phyloP scores from a whole-genome alignment of 148 eudicot species.

The Talinum fruticosum region DNA sequence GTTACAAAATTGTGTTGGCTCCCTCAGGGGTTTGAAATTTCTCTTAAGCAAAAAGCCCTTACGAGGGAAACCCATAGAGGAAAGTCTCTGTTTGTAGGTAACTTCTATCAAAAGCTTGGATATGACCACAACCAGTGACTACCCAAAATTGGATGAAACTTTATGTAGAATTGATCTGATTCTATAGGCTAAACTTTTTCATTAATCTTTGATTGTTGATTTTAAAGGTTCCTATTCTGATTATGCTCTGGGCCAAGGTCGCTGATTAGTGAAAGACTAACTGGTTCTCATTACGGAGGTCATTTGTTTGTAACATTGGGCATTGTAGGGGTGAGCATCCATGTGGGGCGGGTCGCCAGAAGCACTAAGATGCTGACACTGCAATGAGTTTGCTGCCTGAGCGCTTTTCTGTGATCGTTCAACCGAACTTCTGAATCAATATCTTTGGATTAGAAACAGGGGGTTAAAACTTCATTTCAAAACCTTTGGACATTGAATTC shows the following conservation, averaged over 20 bases:
- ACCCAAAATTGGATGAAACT: no score
- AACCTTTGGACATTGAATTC: background rate
- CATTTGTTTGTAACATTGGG: background rate
- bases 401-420: background rate
- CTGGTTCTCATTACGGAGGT: background rate
- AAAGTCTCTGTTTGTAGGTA: background rate
- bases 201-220: background rate
- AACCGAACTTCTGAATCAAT: no score
- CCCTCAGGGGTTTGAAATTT: background rate
- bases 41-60: background rate
- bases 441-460: background rate
- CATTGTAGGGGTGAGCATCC: background rate
- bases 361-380: background rate
- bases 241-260: background rate
- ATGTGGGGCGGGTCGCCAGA: no score
- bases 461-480: background rate
- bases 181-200: background rate
- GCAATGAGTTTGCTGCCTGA: background rate
- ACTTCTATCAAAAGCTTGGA: background rate
- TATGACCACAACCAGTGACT: no score
- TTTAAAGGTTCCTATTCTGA: background rate
- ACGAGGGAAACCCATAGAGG: background rate
- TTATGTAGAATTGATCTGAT: background rate
- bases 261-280: background rate
- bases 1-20: background rate